Base-by-base conservation (phyloP, 768 basidiomycete species). In the Tricholoma sp. region DNA sequence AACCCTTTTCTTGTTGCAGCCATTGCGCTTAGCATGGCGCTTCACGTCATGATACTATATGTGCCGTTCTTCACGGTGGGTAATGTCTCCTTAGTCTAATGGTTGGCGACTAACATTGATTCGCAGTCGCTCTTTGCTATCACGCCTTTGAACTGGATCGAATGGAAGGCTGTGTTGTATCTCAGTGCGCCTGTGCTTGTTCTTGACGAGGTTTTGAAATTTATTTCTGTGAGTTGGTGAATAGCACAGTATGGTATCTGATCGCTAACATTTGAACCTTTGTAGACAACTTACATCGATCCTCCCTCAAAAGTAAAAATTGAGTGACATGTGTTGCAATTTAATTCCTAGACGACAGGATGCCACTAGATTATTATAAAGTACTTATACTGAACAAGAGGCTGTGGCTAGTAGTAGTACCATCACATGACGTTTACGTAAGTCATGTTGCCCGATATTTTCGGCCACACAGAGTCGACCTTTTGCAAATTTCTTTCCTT, bases 21-120 rank as follows among this genome's bases (percentile, higher is more conserved):
- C 29, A 91, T 98, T 66, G 70, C 86, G 14, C 74, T 99, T 54
- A 95, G 92, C 70, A 98, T 98, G 95, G 84, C 74, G 1, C 76
- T 98, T 27, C 96, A 98, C 71, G 83, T 97, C 65, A 89, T 87
- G 78, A 98, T 98, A 66, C 80, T 99, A 60, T 99, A 99, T 70
- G 91, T 97, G 34, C 95, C 96, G 3, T 92, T 97, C 86, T 94
- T 99, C 73, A 89, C 91, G 22, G 91, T 92, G 63, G 72, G 85
- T 79, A 29, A 50, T 8, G 22, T 50, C 54, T 53, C 53, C 52
- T 52, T 8, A 3, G 14, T 21, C 29, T 54, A 19, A 27, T 27
- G 31, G 18, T 11, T 35, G 27, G 43, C 60, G 19, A 58, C 47
- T 18, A 35, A 18, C 31, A 16, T 50, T n/a, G 35, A 37, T 34